Conservation (phyloP, 208 protist genomes). For the Novymonas esmeraldas region DNA sequence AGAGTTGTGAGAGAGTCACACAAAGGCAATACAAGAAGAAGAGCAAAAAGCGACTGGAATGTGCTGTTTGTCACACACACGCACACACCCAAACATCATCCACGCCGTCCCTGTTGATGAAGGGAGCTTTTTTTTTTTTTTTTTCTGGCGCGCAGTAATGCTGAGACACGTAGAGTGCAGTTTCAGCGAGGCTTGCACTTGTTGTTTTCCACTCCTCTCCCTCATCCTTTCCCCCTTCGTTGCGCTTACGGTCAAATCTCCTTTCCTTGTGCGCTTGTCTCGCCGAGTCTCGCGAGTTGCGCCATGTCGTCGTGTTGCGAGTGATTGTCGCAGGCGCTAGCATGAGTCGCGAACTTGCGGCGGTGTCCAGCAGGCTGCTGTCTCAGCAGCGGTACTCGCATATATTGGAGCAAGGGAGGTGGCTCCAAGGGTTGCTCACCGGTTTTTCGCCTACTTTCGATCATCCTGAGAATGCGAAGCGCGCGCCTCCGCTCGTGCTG, state of each 20-base stretch:
- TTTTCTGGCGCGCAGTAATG: no score
- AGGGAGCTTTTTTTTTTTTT: neutral
- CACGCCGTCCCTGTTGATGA: neutral
- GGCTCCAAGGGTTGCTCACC: constrained; percentile 31
- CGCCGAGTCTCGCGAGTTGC: neutral
- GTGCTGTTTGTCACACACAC: no score
- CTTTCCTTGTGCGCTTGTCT: neutral
- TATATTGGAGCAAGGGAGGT: constrained; percentile 31
- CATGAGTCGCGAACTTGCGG: constrained; percentile 3
- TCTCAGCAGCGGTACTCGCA: constrained; percentile 15
- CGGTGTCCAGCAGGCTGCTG: constrained; percentile 19
- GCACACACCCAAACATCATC: no score
- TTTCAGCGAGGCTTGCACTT: no score
- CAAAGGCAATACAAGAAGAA: no score
- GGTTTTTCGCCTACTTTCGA: constrained; percentile 19
- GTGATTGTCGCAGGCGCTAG: neutral
- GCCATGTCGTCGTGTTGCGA: neutral
- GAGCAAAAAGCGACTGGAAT: no score
- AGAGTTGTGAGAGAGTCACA: no score
- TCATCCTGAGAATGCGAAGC: neutral
- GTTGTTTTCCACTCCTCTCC: neutral
- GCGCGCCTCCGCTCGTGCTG: constrained; percentile 45
- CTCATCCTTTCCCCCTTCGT: neutral
- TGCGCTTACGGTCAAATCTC: neutral
- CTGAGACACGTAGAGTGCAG: no score